Percentiles rank a stretch among this genome's conserved stretches.
phyloP scores from a whole-genome alignment of 129 eudicot species.

The Artemisia annua region DNA sequence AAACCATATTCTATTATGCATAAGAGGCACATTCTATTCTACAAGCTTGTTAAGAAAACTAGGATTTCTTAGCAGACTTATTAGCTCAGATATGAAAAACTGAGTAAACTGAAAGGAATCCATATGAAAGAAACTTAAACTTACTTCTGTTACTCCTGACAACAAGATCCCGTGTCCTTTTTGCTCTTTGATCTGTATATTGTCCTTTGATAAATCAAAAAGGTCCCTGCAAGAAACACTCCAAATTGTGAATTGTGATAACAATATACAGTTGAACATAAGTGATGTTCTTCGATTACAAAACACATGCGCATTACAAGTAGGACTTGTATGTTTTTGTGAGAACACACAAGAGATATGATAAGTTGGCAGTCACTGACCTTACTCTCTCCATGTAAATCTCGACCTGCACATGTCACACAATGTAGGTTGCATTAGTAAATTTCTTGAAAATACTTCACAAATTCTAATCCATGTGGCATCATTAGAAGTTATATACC shows the following conservation, averaged over 20 bases:
- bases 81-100: not conserved
- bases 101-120: not conserved
- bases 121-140: constrained; percentile 13
- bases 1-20: not conserved
- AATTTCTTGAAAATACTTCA: constrained; percentile 10
- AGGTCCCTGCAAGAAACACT: constrained; percentile 65
- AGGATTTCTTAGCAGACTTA: constrained; percentile 8
- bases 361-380: constrained; percentile 40
- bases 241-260: constrained; percentile 10
- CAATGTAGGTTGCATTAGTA: constrained; percentile 1
- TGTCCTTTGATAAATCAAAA: constrained; percentile 89
- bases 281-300: constrained; percentile 2
- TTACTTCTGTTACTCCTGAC: constrained; percentile 79
- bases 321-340: constrained; percentile 6
- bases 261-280: constrained; percentile 6
- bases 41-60: constrained; percentile 16
- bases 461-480: constrained; percentile 13
- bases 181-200: constrained; percentile 79
- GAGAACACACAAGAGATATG: not conserved
- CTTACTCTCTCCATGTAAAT: constrained; percentile 94
- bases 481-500: constrained; percentile 43
- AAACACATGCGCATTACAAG: not conserved
- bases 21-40: not conserved
- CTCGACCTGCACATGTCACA: constrained; percentile 68
- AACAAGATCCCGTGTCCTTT: constrained; percentile 67